Base-by-base conservation (phyloP, 345 rosid genomes). In the Excoecaria cochinchinensis region DNA sequence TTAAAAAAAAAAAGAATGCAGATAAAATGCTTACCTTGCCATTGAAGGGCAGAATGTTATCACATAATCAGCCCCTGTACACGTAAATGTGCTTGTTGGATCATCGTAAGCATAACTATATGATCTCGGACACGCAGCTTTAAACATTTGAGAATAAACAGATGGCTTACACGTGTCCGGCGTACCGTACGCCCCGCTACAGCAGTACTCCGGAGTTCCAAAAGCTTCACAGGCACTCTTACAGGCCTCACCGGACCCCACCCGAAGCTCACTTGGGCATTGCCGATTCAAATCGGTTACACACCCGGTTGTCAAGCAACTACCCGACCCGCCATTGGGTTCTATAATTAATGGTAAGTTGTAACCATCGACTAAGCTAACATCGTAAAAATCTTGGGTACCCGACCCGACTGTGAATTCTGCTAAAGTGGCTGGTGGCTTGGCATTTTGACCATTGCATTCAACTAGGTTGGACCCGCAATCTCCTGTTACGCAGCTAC, bases 41-140 rank as follows among this genome's bases (percentile, higher is more conserved):
- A 16, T n/a, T 6, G 83, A 80, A 68, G 83, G 83, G 80, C 83
- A 80, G 77, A 76, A 80, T 44, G 83, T 80, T 0, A 80, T 76
- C 1, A 55, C 44, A 55, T 80, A 80, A 72, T 76, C 77, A 44
- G 83, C 80, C 15, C 71, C 79, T 4, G 59, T 53, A 40, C 83
- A 80, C 1, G 83, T 80, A 53, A 80, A 80, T 40, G 80, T 80
- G 52, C 83, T 80, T 0, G 77, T 67, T 4, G 77, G 55, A 72
- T 80, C 83, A 55, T 80, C 83, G 13, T 76, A 76, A 5, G 80
- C 83, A 56, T 76, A 80, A 55, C 83, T 80, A 38, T 80, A 76
- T 15, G 83, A 68, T 53, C 60, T 72, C 3, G 83, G 83, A 56
- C 83, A 80, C 0, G 80, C 80, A 12, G 77, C 42, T 69, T 80